These are phyloP conservation scores for Tripterygium wilfordii DNA, from an alignment of 177 flowering plant species.

Conservation along the genomic window DNA sequence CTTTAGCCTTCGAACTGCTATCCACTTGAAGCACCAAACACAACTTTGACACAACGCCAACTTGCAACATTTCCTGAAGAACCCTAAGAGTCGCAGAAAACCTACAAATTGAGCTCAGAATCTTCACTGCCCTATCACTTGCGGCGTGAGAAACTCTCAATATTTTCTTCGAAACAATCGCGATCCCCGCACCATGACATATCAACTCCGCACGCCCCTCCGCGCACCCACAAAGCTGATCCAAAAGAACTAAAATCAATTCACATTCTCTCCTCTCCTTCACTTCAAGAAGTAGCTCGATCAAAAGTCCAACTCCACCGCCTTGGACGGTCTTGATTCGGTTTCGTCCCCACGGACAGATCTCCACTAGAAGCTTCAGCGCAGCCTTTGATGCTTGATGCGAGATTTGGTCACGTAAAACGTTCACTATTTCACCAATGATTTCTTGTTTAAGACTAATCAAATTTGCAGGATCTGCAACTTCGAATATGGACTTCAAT, in stretches of 20 bases:
- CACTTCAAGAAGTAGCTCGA: constrained; percentile 48
- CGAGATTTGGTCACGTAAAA: constrained; percentile 46
- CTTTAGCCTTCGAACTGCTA: constrained; percentile 44
- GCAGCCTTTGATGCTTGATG: constrained; percentile 49
- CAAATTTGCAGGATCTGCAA: constrained; percentile 32
- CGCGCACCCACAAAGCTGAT: constrained; percentile 66
- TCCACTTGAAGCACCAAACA: constrained; percentile 71
- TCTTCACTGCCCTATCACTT: constrained; percentile 62
- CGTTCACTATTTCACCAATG: constrained; percentile 32
- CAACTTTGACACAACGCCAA: constrained; percentile 81
- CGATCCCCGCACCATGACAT: constrained; percentile 65
- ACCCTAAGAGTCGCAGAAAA: constrained; percentile 49
- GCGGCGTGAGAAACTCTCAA: constrained; percentile 67
- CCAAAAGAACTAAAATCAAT: constrained; percentile 41
- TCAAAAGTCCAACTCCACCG: constrained; percentile 42
- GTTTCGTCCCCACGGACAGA: constrained; percentile 79
- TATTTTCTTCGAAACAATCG: constrained; percentile 70
- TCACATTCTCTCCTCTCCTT: constrained; percentile 41
- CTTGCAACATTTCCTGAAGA: constrained; percentile 72
- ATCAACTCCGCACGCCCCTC: constrained; percentile 75
- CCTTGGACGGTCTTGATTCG: constrained; percentile 58
- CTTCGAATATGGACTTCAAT: constrained; percentile 39
- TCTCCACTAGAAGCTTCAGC: constrained; percentile 48
- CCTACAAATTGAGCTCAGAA: constrained; percentile 45
- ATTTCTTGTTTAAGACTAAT: constrained; percentile 23